These are phyloP conservation scores for Coemansia sp. DNA, from an alignment of 192 early-diverging fungal genomes.

Conservation along the genomic window DNA sequence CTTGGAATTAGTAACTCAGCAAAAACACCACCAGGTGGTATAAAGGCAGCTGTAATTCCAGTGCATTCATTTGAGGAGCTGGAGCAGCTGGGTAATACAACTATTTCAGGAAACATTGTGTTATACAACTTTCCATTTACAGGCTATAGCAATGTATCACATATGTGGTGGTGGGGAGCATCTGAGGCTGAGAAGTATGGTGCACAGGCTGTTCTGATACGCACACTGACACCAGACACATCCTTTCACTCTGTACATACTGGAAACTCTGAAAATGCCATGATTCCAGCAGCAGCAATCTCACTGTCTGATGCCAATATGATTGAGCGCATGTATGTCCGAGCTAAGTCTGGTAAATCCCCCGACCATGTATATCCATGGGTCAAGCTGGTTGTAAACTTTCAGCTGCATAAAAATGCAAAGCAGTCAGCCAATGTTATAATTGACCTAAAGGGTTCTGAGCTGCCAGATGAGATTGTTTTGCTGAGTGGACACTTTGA, in stretches of 20 bases:
- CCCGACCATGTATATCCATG: constrained; percentile 45
- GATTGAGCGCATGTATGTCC: constrained; percentile 49
- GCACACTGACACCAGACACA: constrained; percentile 50
- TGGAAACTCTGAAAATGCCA: constrained; percentile 45
- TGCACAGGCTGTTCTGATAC: constrained; percentile 55
- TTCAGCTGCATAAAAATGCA: constrained; percentile 30
- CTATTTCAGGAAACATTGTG: constrained; percentile 53
- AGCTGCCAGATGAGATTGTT: constrained; percentile 53
- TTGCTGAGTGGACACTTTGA: constrained; percentile 60
- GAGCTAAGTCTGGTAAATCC: constrained; percentile 32
- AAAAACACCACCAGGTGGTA: constrained; percentile 40
- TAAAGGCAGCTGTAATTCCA: constrained; percentile 54
- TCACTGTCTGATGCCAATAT: constrained; percentile 56
- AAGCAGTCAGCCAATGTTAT: constrained; percentile 56
- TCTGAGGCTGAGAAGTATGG: constrained; percentile 47
- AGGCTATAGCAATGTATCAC: constrained; percentile 12
- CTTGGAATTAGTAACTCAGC: constrained; percentile 56
- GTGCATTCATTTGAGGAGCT: constrained; percentile 56
- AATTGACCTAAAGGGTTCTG: constrained; percentile 55
- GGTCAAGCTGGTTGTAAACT: constrained; percentile 53
- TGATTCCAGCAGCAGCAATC: constrained; percentile 58
- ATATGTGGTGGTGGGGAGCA: constrained; percentile 33
- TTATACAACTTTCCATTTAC: constrained; percentile 52
- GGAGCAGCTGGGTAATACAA: constrained; percentile 28
- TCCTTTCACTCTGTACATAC: constrained; percentile 56